Evolutionary conservation across 2,329 filamentous ascomycete species (phyloP).

Genomic region (Fusarium sulawesiense): DNA sequence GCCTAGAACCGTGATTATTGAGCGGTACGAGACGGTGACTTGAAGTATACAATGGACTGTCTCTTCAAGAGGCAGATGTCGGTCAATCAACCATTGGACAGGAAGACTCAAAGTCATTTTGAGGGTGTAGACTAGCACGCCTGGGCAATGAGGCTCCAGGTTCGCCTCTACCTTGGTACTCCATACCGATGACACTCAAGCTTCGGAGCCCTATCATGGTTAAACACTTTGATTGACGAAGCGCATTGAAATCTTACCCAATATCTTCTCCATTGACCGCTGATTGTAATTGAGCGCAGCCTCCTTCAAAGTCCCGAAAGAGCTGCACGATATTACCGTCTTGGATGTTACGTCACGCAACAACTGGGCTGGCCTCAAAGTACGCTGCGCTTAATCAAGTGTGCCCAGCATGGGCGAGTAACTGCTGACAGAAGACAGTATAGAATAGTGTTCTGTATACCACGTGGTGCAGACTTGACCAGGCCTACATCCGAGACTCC

Average conservation of each 20-base stretch:
- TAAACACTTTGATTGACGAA: not conserved
- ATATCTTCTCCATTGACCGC: constrained; percentile 5
- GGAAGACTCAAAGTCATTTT: not conserved
- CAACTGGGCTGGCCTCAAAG: constrained; percentile 17
- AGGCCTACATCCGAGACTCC: not conserved
- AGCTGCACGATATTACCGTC: not conserved
- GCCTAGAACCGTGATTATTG: not conserved
- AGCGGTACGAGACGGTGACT: constrained; percentile 11
- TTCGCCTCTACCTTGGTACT: not conserved
- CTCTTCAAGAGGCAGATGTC: constrained; percentile 5
- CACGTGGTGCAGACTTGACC: not conserved
- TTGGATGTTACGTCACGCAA: not conserved
- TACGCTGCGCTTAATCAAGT: not conserved
- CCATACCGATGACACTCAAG: not conserved
- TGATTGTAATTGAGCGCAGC: constrained; percentile 14
- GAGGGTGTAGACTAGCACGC: constrained; percentile 17
- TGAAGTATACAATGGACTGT: not conserved
- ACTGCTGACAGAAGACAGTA: not conserved
- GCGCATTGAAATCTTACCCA: not conserved
- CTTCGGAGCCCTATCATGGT: constrained; percentile 3
- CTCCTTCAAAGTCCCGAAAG: not conserved
- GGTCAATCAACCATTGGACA: constrained; percentile 2
- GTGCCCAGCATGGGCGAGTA: not conserved
- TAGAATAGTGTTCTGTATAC: not conserved
- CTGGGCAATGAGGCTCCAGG: not conserved